Evolutionary conservation across 1,139 yeast genomes (phyloP), one percentile per base, ranked within the genome.

Genomic region (Zygotorulaspora mrakii): DNA sequence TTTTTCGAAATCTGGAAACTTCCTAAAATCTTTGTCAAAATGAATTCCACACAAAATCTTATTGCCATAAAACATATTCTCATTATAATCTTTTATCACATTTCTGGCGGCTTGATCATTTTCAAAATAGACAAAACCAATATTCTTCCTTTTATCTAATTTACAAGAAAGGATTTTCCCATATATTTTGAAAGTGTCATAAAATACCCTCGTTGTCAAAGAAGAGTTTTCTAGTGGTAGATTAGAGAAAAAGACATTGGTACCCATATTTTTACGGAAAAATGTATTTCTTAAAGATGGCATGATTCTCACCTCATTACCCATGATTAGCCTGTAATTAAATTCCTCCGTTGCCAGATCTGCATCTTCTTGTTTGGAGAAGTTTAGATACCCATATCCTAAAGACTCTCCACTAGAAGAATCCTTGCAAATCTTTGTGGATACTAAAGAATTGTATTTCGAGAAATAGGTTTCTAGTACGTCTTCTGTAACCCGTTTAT

Each of bases 311-410:
- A 76, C 66, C 40, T 74, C 78, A 22, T 65, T 62, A 4, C 64
- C 65, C 17, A 57, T 48, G 2, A 75, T 53, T 1, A 51, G 51
- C 2, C 69, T 65, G 48, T 72, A 75, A 47, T 73, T 74, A 27
- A 70, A 57, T 9, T 65, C 65, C 18, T 71, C 73, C 22, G 69
- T 60, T 2, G 77, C 78, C 4, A 24, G 20, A 9, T 58, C 54
- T 1, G 75, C 76, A 29, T 67, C 70, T 5, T 50, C 48, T 17
- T 55, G 55, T 23, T 60, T 55, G 1, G 49, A 52, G 48, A 71
- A 73, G 48, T 75, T 75, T 28, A 74, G 67, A 52, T 74, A 76
- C 0, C 77, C 81, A 52, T 75, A 73, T 5, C 77, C 73, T 33
- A 75, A 57, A 0, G 79, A 68, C 21, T 48, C 53, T 20, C 66